Evolutionary conservation across 1,284 basidiomycete species (phyloP).

Genomic region (Ustilago sp.): DNA sequence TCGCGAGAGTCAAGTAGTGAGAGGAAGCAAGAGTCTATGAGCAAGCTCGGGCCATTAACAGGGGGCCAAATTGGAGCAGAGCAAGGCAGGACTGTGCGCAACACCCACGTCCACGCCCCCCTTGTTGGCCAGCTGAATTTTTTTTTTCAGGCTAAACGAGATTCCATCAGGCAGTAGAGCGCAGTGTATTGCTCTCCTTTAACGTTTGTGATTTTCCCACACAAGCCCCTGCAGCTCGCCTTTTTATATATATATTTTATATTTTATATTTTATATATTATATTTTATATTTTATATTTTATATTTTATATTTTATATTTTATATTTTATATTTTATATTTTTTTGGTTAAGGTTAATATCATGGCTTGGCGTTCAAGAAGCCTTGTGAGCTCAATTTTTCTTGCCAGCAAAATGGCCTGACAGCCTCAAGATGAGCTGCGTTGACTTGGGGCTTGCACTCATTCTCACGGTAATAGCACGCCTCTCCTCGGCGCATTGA

Average conservation of each 20-base stretch:
- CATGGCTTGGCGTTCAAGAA: conserved; percentile 1
- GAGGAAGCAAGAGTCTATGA: neutral
- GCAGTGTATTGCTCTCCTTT: neutral
- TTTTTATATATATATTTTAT: neutral
- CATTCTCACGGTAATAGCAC: neutral
- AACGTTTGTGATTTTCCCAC: neutral
- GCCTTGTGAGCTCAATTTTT: conserved; percentile 1
- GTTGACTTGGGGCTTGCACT: neutral
- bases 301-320: no score
- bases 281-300: no score
- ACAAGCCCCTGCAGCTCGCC: conserved; percentile 17
- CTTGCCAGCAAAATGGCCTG: neutral
- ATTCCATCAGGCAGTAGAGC: neutral
- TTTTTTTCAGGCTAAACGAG: neutral
- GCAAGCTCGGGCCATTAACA: neutral
- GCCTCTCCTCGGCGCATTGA: neutral
- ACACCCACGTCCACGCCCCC: conserved; percentile 3
- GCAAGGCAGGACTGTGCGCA: conserved; percentile 3
- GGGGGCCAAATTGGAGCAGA: neutral
- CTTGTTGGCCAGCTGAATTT: neutral
- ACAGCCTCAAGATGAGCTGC: neutral
- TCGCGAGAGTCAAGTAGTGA: neutral
- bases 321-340: no score
- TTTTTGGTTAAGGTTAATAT: no score
- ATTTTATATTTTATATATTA: no score